Evolutionary conservation across 352 stramenopile species (phyloP).

Genomic region (Globisporangium rhizosaccharum): DNA sequence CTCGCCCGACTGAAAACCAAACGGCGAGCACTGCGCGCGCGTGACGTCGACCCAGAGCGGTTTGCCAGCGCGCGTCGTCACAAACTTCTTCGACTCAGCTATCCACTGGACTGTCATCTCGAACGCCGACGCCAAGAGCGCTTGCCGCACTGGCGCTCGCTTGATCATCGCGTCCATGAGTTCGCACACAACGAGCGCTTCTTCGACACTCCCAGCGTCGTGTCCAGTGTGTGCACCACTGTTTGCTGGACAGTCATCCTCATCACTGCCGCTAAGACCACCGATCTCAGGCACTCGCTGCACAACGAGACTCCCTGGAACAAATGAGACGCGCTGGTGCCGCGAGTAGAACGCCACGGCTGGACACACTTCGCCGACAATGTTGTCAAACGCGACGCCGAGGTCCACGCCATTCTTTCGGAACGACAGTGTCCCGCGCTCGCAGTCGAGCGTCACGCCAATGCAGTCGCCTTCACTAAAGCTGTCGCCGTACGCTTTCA

Average conservation of each 20-base stretch:
- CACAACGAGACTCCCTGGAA: slow-evolving; percentile 15
- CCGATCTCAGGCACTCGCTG: neutral
- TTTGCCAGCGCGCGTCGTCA: slow-evolving; percentile 52
- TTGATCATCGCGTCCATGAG: slow-evolving; percentile 43
- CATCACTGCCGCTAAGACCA: neutral
- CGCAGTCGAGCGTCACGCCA: slow-evolving; percentile 77
- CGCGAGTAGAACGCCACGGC: slow-evolving; percentile 92
- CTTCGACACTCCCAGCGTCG: slow-evolving; percentile 29
- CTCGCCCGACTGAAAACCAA: slow-evolving; percentile 55
- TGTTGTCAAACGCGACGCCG: slow-evolving; percentile 89
- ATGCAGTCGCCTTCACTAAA: slow-evolving; percentile 88
- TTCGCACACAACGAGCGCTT: slow-evolving; percentile 57
- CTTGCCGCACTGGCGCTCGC: slow-evolving; percentile 17
- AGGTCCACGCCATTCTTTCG: slow-evolving; percentile 86
- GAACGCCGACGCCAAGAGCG: slow-evolving; percentile 30
- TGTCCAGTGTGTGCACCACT: neutral
- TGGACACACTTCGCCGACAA: slow-evolving; percentile 87
- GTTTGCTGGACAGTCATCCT: neutral
- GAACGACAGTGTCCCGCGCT: slow-evolving; percentile 81
- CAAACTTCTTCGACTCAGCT: slow-evolving; percentile 31
- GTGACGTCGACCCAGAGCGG: slow-evolving; percentile 72
- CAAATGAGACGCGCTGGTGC: slow-evolving; percentile 74
- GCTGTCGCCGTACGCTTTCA: slow-evolving; percentile 82
- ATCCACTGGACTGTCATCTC: slow-evolving; percentile 61
- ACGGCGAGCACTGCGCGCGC: slow-evolving; percentile 16